Percentiles rank a stretch among this genome's conserved stretches.
phyloP scores from a whole-genome alignment of 148 eudicot species.

The Arctostaphylos glauca region DNA sequence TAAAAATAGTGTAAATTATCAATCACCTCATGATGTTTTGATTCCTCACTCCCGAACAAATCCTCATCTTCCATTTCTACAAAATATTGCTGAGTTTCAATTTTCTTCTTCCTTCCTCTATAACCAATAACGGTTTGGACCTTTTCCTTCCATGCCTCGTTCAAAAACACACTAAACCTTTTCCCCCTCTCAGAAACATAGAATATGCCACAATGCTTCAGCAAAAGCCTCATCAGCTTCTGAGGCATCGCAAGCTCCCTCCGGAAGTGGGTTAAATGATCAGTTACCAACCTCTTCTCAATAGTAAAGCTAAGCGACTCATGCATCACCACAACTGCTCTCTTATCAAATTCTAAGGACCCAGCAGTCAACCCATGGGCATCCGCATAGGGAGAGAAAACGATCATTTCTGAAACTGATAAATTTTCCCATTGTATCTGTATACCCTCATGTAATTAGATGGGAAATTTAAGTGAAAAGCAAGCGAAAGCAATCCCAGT shows the following conservation, averaged over 20 bases:
- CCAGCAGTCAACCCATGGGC: conserved; percentile 63
- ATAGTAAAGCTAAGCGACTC: conserved; percentile 86
- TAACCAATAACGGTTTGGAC: conserved; percentile 61
- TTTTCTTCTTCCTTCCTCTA: conserved; percentile 62
- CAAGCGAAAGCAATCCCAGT: conserved; percentile 56
- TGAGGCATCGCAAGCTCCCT: conserved; percentile 90
- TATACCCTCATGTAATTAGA: conserved; percentile 55
- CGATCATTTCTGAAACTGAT: conserved; percentile 65
- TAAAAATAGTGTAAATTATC: neutral
- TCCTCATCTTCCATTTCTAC: conserved; percentile 49
- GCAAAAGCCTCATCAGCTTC: conserved; percentile 84
- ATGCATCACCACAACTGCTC: conserved; percentile 90
- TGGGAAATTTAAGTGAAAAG: conserved; percentile 83
- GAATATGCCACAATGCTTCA: conserved; percentile 91
- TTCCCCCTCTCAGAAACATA: conserved; percentile 98
- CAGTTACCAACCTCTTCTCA: conserved; percentile 87
- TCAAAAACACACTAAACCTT: conserved; percentile 83
- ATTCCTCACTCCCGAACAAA: conserved; percentile 45
- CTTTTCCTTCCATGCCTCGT: conserved; percentile 93
- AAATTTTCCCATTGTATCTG: conserved; percentile 60
- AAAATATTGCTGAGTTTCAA: conserved; percentile 49
- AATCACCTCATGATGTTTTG: conserved; percentile 32
- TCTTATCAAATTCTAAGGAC: conserved; percentile 76
- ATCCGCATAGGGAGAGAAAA: conserved; percentile 89
- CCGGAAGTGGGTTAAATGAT: conserved; percentile 87